Evolutionary conservation across 2,329 filamentous ascomycete genomes (phyloP), one percentile per base, ranked within the genome.

Genomic region (Clonostachys chloroleuca): DNA sequence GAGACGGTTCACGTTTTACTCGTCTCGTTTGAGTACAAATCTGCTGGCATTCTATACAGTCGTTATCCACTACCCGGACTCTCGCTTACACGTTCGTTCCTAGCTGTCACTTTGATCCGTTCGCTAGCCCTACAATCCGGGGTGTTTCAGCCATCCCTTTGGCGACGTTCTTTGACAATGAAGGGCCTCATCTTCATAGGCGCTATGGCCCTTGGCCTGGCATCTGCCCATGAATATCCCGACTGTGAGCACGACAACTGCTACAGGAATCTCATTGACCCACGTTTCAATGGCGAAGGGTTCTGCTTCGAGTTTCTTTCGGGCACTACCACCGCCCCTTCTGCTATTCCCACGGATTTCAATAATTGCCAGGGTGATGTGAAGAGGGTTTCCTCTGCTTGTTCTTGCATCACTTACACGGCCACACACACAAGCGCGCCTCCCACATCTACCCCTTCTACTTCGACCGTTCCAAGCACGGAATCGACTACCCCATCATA

Each of bases 361-460:
- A 41, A 37, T 51, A 60, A 62, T 57, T 68, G 66, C 49, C 43
- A 43, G 20, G 49, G 45, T 37, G 45, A 51, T 13, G 54, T 60
- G 45, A 56, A 51, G 16, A 50, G 47, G 13, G 51, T 61, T 40
- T 61, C 56, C 52, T 68, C 66, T 40, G 65, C 63, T 41, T 68
- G 66, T 59, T 67, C 64, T 6, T 68, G 65, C 57, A 56, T 67
- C 54, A 59, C 60, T 47, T 66, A 68, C 54, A 61, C 62, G 40
- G 54, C 59, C 40, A 64, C 62, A 17, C 59, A 61, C 49, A 53
- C 52, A 12, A 50, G 46, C 36, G 49, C 47, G 16, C 50, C 34
- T 35, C 39, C 37, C 37, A 37, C 40, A 6, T 33, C 39, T 18
- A 16, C 39, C 12, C 16, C 12, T 24, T 34, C 49, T 40, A 8